Evolutionary conservation across 495 filamentous ascomycete species (phyloP).

Genomic region (Xylaria venustula): DNA sequence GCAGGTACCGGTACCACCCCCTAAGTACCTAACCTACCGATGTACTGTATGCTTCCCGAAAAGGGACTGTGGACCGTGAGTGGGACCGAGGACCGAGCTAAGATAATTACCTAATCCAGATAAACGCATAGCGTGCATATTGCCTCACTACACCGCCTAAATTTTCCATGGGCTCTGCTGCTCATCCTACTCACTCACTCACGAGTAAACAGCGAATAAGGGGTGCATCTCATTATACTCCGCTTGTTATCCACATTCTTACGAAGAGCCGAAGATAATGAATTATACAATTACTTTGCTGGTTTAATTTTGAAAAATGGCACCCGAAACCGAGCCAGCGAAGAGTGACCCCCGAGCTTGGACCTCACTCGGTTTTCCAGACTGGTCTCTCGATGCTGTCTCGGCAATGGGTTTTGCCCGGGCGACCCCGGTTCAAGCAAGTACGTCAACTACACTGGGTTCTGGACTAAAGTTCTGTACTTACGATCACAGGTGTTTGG

Average conservation of each 20-base stretch:
- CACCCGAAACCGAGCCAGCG: constrained; percentile 28
- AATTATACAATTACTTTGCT: too few relatives aligned
- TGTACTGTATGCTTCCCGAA: too few relatives aligned
- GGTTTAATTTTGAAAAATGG: constrained; percentile 27
- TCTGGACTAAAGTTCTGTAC: neutral
- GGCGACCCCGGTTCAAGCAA: constrained; percentile 93
- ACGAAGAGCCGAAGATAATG: neutral
- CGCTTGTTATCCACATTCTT: too few relatives aligned
- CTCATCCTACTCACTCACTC: neutral
- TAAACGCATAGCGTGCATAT: neutral
- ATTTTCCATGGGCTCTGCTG: constrained; percentile 1
- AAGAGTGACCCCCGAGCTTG: constrained; percentile 63
- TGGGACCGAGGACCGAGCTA: neutral
- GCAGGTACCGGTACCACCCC: too few relatives aligned
- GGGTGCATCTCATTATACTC: too few relatives aligned
- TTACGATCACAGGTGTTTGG: constrained; percentile 41
- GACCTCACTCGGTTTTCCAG: constrained; percentile 76
- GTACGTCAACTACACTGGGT: constrained; percentile 44
- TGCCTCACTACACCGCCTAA: constrained; percentile 14
- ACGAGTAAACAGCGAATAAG: neutral
- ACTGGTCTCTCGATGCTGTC: constrained; percentile 88
- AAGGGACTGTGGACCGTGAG: neutral
- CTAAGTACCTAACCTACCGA: too few relatives aligned
- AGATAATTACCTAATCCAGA: neutral
- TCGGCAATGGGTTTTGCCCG: constrained; percentile 78